Base-by-base conservation (phyloP, 164 flowering plant genomes). In the Paratinospora sagittata region DNA sequence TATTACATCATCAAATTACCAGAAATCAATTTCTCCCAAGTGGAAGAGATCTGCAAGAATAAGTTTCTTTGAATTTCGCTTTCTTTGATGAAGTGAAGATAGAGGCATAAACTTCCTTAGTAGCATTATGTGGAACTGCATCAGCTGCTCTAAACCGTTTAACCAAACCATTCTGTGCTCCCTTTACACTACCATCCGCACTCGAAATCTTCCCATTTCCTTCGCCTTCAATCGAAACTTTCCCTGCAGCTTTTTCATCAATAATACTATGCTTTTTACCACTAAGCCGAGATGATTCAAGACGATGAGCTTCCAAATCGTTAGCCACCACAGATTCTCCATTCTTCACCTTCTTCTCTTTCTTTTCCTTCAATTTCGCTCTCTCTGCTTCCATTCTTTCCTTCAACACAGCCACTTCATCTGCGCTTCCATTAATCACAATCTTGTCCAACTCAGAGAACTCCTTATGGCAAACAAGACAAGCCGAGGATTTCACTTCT, bases 21-120 rank as follows among this genome's bases (percentile, higher is more conserved):
- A 27, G 63, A 8, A 36, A 36, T 87, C 80, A 95, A 75, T 95
- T 95, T 69, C 98, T 82, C 30, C 98, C 97, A 57, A 95, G 90
- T 0, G 97, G 98, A 67, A 95, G 90, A 16, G 98, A 92, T 69
- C 97, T 87, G 80, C 98, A 95, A 36, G 65, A n/a, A 75, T 77
- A 95, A 3, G 97, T 95, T 75, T 95, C 98, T 75, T 86, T 92
- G 63, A 92, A 87, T 30, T 85, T 80, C 0, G 84, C 76, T 74
- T 95, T 95, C 83, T 39, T 89, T 0, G 98, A 92, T 0, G 97
- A 95, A n/a, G 90, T 92, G 73, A 95, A 95, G 33, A 92, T 87
- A 0, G 97, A 95, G 0, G 92, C 93, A 84, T 92, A 95, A 16
- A 95, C 96, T 72, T 84, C 86, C 74, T 83, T 85, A 1, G 80